Conservation (phyloP, 306 rosid genomes). For the Amphicarpaea edgeworthii region DNA sequence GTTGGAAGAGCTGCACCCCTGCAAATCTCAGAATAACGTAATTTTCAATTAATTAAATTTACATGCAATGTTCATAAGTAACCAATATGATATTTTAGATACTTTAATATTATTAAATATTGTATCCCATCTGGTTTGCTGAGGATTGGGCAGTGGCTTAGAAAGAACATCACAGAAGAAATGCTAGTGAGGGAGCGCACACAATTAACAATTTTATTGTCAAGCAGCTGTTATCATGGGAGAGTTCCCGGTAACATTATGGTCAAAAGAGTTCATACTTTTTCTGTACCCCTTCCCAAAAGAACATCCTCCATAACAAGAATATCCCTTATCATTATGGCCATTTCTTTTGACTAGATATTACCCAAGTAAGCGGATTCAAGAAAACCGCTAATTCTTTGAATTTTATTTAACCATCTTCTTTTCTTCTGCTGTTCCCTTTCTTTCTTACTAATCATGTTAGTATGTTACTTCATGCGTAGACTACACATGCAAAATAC, state of each 20-base stretch:
- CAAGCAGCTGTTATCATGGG: neutral
- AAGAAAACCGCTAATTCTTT: neutral
- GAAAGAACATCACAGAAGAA: conserved; percentile 33
- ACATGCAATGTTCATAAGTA: neutral
- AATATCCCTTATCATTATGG: conserved; percentile 13
- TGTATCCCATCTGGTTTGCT: neutral
- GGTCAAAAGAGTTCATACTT: neutral
- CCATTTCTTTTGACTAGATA: conserved; percentile 12
- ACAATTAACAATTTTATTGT: neutral
- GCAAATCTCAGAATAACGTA: conserved; percentile 43
- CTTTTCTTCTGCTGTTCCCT: neutral
- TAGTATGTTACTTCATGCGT: neutral
- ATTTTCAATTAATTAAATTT: conserved; percentile 1
- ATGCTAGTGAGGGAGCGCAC: conserved; percentile 1
- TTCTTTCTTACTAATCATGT: neutral
- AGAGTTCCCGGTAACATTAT: neutral
- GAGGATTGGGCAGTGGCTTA: conserved; percentile 16
- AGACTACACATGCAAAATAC: neutral
- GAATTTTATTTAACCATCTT: conserved; percentile 1
- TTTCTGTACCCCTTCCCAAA: conserved; percentile 17
- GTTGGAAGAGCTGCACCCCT: conserved; percentile 99
- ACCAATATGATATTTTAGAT: conserved; percentile 8
- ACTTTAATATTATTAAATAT: neutral
- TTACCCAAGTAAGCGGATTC: no score
- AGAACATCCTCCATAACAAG: neutral